Conservation (phyloP, 305 asterid genomes). For the Solanum hybrid region DNA sequence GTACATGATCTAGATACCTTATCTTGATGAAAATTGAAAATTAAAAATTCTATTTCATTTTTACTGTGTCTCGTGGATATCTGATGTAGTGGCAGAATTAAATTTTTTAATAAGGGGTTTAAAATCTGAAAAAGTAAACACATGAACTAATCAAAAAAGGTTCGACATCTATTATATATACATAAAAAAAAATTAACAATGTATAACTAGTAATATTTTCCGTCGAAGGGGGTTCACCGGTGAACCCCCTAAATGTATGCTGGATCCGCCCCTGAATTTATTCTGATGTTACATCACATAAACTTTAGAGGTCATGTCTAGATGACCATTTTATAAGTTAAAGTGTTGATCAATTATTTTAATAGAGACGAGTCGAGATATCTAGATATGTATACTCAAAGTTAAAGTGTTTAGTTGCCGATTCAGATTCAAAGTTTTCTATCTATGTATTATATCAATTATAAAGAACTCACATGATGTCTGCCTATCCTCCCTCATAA, state of each 20-base stretch:
- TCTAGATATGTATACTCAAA: neutral
- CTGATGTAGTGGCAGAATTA: too few relatives aligned
- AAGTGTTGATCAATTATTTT: neutral
- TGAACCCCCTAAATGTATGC: too few relatives aligned
- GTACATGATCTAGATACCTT: neutral
- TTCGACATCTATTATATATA: too few relatives aligned
- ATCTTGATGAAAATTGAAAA: neutral
- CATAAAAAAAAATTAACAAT: too few relatives aligned
- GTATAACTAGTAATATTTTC: too few relatives aligned
- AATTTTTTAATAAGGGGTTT: too few relatives aligned
- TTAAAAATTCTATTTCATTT: neutral
- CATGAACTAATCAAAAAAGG: too few relatives aligned
- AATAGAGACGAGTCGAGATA: rapidly evolving
- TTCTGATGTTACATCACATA: neutral
- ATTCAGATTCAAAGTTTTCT: too few relatives aligned
- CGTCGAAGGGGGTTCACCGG: too few relatives aligned
- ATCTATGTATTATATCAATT: neutral
- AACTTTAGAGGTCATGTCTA: neutral
- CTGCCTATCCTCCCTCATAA: neutral
- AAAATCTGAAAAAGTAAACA: too few relatives aligned
- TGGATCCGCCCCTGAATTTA: too few relatives aligned
- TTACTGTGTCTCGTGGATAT: neutral
- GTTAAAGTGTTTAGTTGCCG: neutral
- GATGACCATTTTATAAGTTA: neutral
- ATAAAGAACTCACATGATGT: conserved; percentile 10